Evolutionary conservation across 2,329 filamentous ascomycete genomes (phyloP).

Genomic region (Colletotrichum sp.): DNA sequence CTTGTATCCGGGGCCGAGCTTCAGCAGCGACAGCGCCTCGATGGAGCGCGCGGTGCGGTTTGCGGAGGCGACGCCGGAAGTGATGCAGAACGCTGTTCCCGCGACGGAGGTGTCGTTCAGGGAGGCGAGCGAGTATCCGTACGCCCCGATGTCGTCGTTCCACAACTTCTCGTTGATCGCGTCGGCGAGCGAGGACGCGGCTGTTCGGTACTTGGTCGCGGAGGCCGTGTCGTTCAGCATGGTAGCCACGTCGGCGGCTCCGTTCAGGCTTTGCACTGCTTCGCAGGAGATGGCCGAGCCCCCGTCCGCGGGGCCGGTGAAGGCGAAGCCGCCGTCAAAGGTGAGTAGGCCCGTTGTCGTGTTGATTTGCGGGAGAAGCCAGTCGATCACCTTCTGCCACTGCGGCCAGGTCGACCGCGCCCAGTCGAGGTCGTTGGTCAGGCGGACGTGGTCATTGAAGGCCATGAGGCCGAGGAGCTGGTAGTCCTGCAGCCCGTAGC

Average conservation of each 20-base stretch:
- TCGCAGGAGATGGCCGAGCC: constrained; percentile 20
- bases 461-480: constrained; percentile 24
- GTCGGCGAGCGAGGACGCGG: constrained; percentile 20
- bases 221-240: constrained; percentile 28
- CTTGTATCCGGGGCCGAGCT: constrained; percentile 23
- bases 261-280: constrained; percentile 15
- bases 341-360: constrained; percentile 16
- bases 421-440: constrained; percentile 21
- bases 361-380: constrained; percentile 19
- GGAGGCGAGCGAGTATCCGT: neutral
- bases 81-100: constrained; percentile 24
- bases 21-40: constrained; percentile 5
- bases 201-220: constrained; percentile 2
- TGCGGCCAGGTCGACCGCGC: constrained; percentile 16
- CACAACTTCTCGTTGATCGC: constrained; percentile 24
- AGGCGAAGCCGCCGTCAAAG: constrained; percentile 6
- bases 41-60: constrained; percentile 11
- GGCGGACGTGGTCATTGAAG: constrained; percentile 21
- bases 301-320: constrained; percentile 17
- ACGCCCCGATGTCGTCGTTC: constrained; percentile 24
- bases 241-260: constrained; percentile 15
- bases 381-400: constrained; percentile 15
- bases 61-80: constrained; percentile 17
- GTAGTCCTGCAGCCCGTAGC: constrained; percentile 20
- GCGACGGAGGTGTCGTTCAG: constrained; percentile 16